Evolutionary conservation across 306 rosid genomes (phyloP), one percentile per base, ranked within the genome.

Genomic region (Malus domestica): DNA sequence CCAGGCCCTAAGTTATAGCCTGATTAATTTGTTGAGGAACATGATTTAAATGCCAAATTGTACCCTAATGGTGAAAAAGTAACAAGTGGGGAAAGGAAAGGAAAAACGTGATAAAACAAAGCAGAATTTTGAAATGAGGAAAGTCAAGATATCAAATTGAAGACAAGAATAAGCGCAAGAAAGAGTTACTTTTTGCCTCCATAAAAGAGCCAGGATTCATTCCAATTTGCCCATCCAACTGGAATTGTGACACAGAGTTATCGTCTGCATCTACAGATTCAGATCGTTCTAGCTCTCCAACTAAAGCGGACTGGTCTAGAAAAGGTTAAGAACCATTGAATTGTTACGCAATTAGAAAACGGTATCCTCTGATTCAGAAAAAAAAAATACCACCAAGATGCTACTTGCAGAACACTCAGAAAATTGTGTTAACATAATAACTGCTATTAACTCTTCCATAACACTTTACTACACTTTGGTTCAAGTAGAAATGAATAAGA

Each of bases 251-350:
- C 54, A 72, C 85, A 80, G 73, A 72, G 80, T 84, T 75, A 78
- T 73, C 83, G 83, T 68, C 76, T 67, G 75, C 85, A 81, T 73
- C 85, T 71, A 82, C 15, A 20, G 86, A 79, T 59, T 81, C 89
- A 57, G 86, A 81, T 85, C 83, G 88, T 82, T 82, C 90, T 70
- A 70, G 82, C 82, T 83, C 88, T 79, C 81, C 81, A 79, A 64
- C 87, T 55, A 76, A 70, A 55, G 82, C 42, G 76, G 87, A 85
- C 85, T 74, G 89, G 73, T 83, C 90, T 88, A 78, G 75, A 83
- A 82, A 73, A 79, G 80, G 90, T 90, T 84, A 93, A 68, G 90
- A 81, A 82, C 81, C 72, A 83, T 85, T 77, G 77, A 76, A 40
- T 18, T 61, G 55, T 75, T 35, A 70, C 55, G 55, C 67, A 52